These are phyloP conservation scores for Inga oerstediana DNA, from an alignment of 306 rosid species.

Conservation along the genomic window DNA sequence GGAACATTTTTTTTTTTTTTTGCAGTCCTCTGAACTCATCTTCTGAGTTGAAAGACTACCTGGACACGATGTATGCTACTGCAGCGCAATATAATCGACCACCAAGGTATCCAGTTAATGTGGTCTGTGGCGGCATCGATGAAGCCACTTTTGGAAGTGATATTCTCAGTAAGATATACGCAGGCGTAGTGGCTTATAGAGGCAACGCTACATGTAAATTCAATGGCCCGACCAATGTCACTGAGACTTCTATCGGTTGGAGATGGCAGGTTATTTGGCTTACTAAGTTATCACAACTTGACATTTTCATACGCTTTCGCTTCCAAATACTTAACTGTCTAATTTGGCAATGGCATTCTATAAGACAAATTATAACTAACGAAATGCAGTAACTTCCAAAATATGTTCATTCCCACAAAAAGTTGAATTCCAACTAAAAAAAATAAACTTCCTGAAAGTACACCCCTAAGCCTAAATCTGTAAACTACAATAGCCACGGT, in stretches of 20 bases:
- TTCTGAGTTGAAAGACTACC: conserved; percentile 43
- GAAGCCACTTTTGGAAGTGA: conserved; percentile 42
- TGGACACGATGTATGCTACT: conserved; percentile 9
- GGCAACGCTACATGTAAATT: conserved; percentile 57
- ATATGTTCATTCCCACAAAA: not conserved
- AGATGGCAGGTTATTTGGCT: conserved; percentile 69
- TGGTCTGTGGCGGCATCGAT: conserved; percentile 68
- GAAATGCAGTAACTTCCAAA: not conserved
- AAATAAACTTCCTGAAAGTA: conserved; percentile 19
- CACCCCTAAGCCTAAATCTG: not conserved
- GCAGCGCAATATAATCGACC: conserved; percentile 78
- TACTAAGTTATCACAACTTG: not conserved
- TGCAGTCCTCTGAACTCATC: conserved; percentile 48
- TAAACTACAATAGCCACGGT: not conserved
- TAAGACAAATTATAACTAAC: conserved; percentile 30
- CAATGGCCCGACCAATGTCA: conserved; percentile 33
- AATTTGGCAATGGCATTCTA: conserved; percentile 44
- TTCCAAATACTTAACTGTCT: conserved; percentile 23
- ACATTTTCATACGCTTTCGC: conserved; percentile 45
- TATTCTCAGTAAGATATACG: conserved; percentile 51
- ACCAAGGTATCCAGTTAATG: conserved; percentile 57
- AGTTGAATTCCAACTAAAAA: not conserved
- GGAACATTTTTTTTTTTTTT: conserved; percentile 20
- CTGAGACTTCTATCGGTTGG: conserved; percentile 68
- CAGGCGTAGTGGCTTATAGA: conserved; percentile 54